Evolutionary conservation across 192 early-diverging fungal species (phyloP).

Genomic region (Mortierella hygrophila): DNA sequence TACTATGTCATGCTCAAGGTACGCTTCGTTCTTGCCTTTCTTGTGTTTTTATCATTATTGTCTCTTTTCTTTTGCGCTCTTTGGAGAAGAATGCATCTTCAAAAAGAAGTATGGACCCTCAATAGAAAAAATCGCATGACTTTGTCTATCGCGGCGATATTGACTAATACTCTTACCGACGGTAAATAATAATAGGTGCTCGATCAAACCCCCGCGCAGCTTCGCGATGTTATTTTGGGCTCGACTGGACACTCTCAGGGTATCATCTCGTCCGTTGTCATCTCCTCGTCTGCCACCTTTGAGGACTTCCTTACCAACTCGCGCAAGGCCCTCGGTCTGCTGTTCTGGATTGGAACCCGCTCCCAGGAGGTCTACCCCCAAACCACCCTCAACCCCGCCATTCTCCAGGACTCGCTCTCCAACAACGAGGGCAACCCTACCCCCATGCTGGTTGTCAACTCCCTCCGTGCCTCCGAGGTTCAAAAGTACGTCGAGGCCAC

Average conservation of each 20-base stretch:
- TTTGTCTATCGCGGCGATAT: neutral
- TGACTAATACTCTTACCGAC: neutral
- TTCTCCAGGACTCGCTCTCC: slow-evolving; percentile 89
- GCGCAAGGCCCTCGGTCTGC: slow-evolving; percentile 82
- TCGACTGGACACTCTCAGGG: slow-evolving; percentile 95
- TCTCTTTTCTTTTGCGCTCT: too few species aligned
- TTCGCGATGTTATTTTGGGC: slow-evolving; percentile 72
- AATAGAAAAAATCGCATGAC: too few species aligned
- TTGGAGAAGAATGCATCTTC: neutral
- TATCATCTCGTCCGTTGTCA: slow-evolving; percentile 85
- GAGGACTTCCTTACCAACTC: slow-evolving; percentile 83
- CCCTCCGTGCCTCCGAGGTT: slow-evolving; percentile 86
- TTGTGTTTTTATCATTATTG: neutral
- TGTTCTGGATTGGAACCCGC: slow-evolving; percentile 87
- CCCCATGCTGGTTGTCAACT: slow-evolving; percentile 92
- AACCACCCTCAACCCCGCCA: slow-evolving; percentile 87
- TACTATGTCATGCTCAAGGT: slow-evolving; percentile 87
- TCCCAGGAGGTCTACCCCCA: slow-evolving; percentile 84
- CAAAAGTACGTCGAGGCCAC: slow-evolving; percentile 88
- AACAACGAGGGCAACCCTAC: slow-evolving; percentile 93
- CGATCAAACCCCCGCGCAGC: slow-evolving; percentile 68
- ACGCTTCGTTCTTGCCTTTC: neutral
- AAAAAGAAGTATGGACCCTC: neutral
- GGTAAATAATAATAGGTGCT: slow-evolving; percentile 53
- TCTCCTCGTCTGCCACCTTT: slow-evolving; percentile 83